phyloP scores from a whole-genome alignment of 495 filamentous ascomycete species.

The Neurospora sp. region DNA sequence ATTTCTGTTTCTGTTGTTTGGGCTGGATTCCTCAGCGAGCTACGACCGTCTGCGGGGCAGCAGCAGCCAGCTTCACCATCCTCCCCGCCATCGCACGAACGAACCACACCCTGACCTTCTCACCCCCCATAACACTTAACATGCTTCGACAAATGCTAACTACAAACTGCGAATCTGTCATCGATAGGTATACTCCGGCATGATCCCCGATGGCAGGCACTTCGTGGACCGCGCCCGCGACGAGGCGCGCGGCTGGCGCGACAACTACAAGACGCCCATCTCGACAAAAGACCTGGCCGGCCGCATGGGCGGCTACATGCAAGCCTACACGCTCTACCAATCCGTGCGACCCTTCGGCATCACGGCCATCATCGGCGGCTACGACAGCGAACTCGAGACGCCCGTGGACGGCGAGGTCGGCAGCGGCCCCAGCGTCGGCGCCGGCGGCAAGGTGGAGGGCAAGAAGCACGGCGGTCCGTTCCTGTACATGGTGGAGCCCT shows the following conservation, averaged over 20 bases:
- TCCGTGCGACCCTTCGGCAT: conserved; percentile 94
- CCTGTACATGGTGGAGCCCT: conserved; percentile 98
- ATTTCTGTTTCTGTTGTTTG: not conserved
- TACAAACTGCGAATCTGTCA: not conserved
- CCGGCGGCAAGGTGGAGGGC: conserved; percentile 68
- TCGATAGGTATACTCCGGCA: conserved; percentile 75
- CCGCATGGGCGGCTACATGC: conserved; percentile 88
- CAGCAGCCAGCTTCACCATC: conserved; percentile 1
- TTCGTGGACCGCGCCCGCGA: conserved; percentile 90
- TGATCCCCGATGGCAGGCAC: conserved; percentile 89
- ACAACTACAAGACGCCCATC: conserved; percentile 84
- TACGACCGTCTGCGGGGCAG: not conserved
- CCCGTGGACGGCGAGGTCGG: conserved; percentile 84
- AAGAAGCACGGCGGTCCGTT: conserved; percentile 77
- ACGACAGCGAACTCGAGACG: conserved; percentile 72
- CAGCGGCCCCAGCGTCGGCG: conserved; percentile 60
- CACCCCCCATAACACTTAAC: not conserved
- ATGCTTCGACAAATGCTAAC: not conserved
- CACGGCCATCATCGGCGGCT: conserved; percentile 87
- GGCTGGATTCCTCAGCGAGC: not conserved
- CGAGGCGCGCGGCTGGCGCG: conserved; percentile 82
- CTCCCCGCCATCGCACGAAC: not conserved
- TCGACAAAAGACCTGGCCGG: conserved; percentile 74
- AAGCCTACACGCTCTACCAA: conserved; percentile 94
- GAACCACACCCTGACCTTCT: not conserved